These are phyloP conservation scores for Schoenoplectus tabernaemontani DNA, from an alignment of 202 grass and related monocot genomes.

Conservation along the genomic window DNA sequence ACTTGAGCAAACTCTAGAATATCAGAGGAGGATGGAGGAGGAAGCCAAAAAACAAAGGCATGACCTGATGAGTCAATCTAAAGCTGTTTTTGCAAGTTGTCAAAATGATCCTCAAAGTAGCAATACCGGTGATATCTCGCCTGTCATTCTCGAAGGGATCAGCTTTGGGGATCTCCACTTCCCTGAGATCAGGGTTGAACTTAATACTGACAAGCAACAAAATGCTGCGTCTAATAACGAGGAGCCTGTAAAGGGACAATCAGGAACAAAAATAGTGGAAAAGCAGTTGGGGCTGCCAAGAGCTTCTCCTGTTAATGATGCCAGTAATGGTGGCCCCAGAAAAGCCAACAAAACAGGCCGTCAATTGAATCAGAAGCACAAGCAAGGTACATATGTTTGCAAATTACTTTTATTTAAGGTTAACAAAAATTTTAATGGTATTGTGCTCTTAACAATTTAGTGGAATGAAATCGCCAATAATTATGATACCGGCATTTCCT, in stretches of 20 bases:
- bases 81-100: not conserved
- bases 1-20: conserved; percentile 79
- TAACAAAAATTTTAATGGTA: not conserved
- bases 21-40: conserved; percentile 75
- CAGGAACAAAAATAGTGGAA: conserved; percentile 47
- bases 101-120: conserved; percentile 25
- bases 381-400: conserved; percentile 56
- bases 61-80: conserved; percentile 48
- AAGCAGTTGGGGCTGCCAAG: conserved; percentile 37
- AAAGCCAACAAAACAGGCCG: conserved; percentile 39
- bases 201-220: conserved; percentile 10
- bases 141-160: conserved; percentile 52
- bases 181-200: conserved; percentile 29
- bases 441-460: not conserved
- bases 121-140: conserved; percentile 13
- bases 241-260: conserved; percentile 27
- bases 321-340: conserved; percentile 31
- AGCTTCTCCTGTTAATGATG: conserved; percentile 22
- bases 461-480: not conserved
- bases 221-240: conserved; percentile 19
- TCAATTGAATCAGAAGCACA: conserved; percentile 42
- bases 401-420: not conserved
- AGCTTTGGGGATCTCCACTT: conserved; percentile 75
- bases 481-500: not conserved
- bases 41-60: conserved; percentile 54